Base-by-base conservation (phyloP, 2,329 filamentous ascomycete genomes). In the Alternaria conjuncta region DNA sequence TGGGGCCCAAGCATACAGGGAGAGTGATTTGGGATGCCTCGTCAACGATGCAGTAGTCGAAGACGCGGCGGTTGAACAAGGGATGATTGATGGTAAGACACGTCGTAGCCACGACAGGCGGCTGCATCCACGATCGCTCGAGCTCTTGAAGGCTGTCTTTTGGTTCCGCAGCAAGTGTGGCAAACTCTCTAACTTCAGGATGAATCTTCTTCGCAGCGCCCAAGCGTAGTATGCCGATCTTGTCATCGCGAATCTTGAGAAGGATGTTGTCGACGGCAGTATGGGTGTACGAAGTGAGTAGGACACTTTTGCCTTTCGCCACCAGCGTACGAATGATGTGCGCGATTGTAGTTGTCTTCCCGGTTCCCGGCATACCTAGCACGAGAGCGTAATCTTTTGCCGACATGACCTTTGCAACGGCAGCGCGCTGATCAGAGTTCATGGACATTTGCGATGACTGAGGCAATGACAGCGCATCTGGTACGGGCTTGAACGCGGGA, bases 21-120 rank as follows among this genome's bases (percentile, higher is more conserved):
- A 99, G 84, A 0, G 96, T 99, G 76, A 99, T 98, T 75, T 99
- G 96, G 3, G 94, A 97, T 1, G 96, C 96, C 80, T 99, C 96
- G 70, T 99, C 96, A 5, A 99, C 95, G 66, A 99, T 98, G 76
- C 96, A 99, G 77, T 97, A 98, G 80, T 99, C 96, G 71, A 99
- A 99, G 1, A 90, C 89, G 5, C 96, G 91, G 75, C 95, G 92
- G 60, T 88, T 91, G 81, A 99, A 98, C 9, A 99, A 83, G 3
- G 90, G 87, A 78, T 99, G 96, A 71, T 91, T 95, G 76, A 97
- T 92, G 3, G 94, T 93, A 25, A 99, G 86, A 75, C 96, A 99
- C 0, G 96, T 98, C 1, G 96, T 97, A 5, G 95, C 96, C 4
- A 99, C 96, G 26, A 99, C 90, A 2, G 92, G 92, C 3, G 92